These are phyloP conservation scores for Fusarium pseudograminearum DNA, from an alignment of 2,329 filamentous ascomycete genomes.

Conservation along the genomic window DNA sequence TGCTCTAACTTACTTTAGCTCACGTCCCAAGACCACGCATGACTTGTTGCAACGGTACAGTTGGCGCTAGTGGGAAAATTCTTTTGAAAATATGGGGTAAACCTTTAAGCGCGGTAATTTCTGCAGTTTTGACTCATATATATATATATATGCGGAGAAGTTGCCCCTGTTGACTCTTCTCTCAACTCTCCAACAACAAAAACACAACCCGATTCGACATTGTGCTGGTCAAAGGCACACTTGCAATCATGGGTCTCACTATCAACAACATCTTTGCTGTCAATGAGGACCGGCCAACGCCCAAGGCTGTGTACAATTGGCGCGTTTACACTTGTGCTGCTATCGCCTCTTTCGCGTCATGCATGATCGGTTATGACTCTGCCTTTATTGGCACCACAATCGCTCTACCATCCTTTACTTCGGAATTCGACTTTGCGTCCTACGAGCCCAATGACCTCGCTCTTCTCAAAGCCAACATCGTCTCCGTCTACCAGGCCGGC, in stretches of 20 bases:
- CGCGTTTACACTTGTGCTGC: conserved; percentile 66
- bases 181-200: not conserved
- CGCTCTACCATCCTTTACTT: conserved; percentile 74
- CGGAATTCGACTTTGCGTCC: conserved; percentile 73
- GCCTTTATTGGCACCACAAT: conserved; percentile 85
- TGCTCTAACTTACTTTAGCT: conserved; percentile 5
- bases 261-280: conserved; percentile 62
- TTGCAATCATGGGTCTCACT: conserved; percentile 2
- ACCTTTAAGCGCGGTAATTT: conserved; percentile 16
- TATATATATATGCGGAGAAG: not conserved
- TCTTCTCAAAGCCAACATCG: conserved; percentile 78
- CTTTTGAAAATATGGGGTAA: conserved; percentile 8
- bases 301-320: conserved; percentile 70
- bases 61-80: not conserved
- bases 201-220: not conserved
- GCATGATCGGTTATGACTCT: conserved; percentile 72
- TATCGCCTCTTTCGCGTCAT: conserved; percentile 68
- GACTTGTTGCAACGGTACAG: not conserved
- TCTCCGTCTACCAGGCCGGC: conserved; percentile 84
- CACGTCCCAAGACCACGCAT: not conserved
- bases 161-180: not conserved
- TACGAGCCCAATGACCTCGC: conserved; percentile 63
- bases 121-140: not conserved
- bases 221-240: not conserved
- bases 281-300: conserved; percentile 68